Evolutionary conservation across 768 basidiomycete species (phyloP).

Genomic region (Pisolithus microcarpus): DNA sequence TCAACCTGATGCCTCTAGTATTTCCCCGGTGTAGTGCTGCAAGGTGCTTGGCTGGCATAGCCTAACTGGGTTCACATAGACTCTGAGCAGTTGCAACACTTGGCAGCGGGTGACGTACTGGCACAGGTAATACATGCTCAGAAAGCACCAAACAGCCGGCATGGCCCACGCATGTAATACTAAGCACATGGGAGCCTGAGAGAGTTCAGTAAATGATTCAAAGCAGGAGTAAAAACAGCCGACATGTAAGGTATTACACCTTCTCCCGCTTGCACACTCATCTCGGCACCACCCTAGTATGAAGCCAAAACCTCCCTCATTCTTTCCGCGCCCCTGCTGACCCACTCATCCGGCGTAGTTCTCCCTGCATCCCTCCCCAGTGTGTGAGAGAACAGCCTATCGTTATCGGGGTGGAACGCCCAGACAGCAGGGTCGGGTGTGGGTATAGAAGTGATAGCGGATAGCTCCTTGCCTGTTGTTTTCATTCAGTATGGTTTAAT

Average conservation of each 20-base stretch:
- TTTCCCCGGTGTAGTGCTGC: background rate
- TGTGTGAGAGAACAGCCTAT: slow-evolving; percentile 40
- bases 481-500: background rate
- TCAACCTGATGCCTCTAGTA: too few relatives aligned
- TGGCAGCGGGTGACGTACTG: too few relatives aligned
- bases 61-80: too few relatives aligned
- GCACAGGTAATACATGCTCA: too few relatives aligned
- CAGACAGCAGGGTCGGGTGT: slow-evolving; percentile 53
- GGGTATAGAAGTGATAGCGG: slow-evolving; percentile 52
- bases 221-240: too few relatives aligned
- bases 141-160: too few relatives aligned
- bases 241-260: too few relatives aligned
- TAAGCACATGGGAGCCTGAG: too few relatives aligned
- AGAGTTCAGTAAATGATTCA: too few relatives aligned
- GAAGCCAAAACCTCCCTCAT: slow-evolving; percentile 32
- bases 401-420: slow-evolving; percentile 56
- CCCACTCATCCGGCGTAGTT: slow-evolving; percentile 50
- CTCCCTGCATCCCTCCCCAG: slow-evolving; percentile 18
- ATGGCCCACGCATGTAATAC: too few relatives aligned
- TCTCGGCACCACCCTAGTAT: background rate
- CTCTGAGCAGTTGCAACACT: too few relatives aligned
- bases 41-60: background rate
- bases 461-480: slow-evolving; percentile 47
- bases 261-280: too few relatives aligned
- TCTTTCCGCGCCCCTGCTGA: slow-evolving; percentile 37